Conservation (phyloP, 495 filamentous ascomycete genomes). For the Neurospora sp. region DNA sequence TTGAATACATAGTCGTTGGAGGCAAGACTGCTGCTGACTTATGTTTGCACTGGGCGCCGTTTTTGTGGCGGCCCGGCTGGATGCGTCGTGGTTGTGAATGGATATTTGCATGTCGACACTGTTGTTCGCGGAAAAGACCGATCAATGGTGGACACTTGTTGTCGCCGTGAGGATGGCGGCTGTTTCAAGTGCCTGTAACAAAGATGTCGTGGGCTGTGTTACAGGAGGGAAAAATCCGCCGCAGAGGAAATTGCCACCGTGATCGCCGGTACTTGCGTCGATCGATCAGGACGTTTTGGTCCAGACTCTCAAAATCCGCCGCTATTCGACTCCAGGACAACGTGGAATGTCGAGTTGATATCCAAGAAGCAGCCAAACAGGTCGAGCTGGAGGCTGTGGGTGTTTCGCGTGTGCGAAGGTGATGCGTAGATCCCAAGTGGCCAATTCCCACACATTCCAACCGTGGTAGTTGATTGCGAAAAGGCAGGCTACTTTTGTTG, state of each 20-base stretch:
- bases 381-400: not conserved
- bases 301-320: not conserved
- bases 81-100: not conserved
- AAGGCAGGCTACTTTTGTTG: not conserved
- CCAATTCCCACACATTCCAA: not conserved
- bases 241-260: not conserved
- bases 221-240: not conserved
- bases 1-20: not conserved
- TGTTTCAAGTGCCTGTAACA: not conserved
- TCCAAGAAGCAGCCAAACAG: not conserved
- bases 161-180: not conserved
- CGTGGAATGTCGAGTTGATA: not conserved
- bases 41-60: not conserved
- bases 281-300: not conserved
- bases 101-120: not conserved
- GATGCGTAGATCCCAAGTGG: not conserved
- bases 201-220: not conserved
- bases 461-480: not conserved
- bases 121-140: not conserved
- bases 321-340: not conserved
- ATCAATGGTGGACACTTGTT: not conserved
- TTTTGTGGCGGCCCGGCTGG: not conserved
- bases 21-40: not conserved
- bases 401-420: not conserved
- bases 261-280: not conserved